Base-by-base conservation (phyloP, 1,284 basidiomycete genomes). In the Nidula niveotomentosa region DNA sequence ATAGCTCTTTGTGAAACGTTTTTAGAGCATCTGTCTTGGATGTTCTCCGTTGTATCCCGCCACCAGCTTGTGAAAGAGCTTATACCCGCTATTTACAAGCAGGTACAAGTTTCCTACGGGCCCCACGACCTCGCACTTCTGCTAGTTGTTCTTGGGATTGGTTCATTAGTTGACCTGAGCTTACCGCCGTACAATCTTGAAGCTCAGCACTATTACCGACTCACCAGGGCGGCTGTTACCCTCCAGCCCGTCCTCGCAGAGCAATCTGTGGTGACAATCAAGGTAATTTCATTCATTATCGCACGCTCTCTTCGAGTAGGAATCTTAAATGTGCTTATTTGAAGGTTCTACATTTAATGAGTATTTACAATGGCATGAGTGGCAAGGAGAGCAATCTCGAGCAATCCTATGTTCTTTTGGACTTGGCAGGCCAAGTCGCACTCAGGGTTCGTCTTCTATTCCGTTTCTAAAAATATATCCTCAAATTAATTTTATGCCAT, bases 171-270 rank as follows among this genome's bases (percentile, higher is more conserved):
- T 6, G 80, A 84, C 60, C 70, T 79, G 18, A 66, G 71, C 35
- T 67, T 79, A 43, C 70, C 72, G 45, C 76, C 82, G 3, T 81
- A 80, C 58, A 79, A 77, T 58, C 65, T 75, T 17, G 79, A 83
- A 59, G 80, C 80, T 3, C 80, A 82, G 53, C 77, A 81, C 60
- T 84, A 83, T 60, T 78, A 81, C 58, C 71, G 70, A 35, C 70
- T 84, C 1, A 70, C 79, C 13, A 70, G 76, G 49, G 78, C 80
- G 10, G 75, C 81, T 5, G 53, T 81, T 33, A 70, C 74, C 30
- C 64, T 82, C 18, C 76, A 82, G 53, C 70, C 78, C 5, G 66
- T 81, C 10, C 56, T 81, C 49, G 69, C 63, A 47, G 66, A 72
- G 50, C 69, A 71, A 46, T 81, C 79, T 9, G 58, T 81, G 30